These are phyloP conservation scores for Baorangia bicolor DNA, from an alignment of 768 basidiomycete genomes.

Conservation along the genomic window DNA sequence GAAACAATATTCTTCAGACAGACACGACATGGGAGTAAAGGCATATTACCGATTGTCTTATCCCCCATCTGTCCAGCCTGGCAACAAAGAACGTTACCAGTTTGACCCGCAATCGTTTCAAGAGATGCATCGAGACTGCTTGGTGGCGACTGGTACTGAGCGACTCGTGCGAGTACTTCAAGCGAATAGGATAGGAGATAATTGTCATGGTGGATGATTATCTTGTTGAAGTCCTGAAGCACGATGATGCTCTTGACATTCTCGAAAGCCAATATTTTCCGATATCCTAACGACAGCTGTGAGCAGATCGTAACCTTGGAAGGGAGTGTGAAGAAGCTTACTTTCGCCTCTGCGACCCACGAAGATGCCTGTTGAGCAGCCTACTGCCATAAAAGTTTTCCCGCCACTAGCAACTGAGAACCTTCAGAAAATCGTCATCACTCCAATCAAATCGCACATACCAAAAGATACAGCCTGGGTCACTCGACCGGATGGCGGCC, in stretches of 20 bases:
- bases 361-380: constrained; percentile 70
- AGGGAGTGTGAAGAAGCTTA: constrained; percentile 30
- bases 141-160: constrained; percentile 45
- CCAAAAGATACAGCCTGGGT: constrained; percentile 62
- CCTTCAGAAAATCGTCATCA: background rate
- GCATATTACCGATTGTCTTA: constrained; percentile 53
- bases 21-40: background rate
- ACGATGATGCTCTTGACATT: constrained; percentile 56
- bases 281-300: constrained; percentile 46
- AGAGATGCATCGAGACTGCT: constrained; percentile 52
- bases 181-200: constrained; percentile 66
- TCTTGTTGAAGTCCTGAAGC: constrained; percentile 60
- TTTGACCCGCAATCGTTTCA: constrained; percentile 59
- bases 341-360: constrained; percentile 56
- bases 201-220: constrained; percentile 62
- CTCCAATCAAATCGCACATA: constrained; percentile 33
- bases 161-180: constrained; percentile 63
- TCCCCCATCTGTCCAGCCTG: constrained; percentile 52
- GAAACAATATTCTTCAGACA: constrained; percentile 6
- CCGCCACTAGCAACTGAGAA: constrained; percentile 44
- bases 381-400: constrained; percentile 61
- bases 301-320: background rate
- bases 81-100: constrained; percentile 60
- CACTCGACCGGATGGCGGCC: constrained; percentile 54
- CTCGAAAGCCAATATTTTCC: constrained; percentile 49